Evolutionary conservation across 331 rosid species (phyloP).

Genomic region (Rhamnella rubrinervis): DNA sequence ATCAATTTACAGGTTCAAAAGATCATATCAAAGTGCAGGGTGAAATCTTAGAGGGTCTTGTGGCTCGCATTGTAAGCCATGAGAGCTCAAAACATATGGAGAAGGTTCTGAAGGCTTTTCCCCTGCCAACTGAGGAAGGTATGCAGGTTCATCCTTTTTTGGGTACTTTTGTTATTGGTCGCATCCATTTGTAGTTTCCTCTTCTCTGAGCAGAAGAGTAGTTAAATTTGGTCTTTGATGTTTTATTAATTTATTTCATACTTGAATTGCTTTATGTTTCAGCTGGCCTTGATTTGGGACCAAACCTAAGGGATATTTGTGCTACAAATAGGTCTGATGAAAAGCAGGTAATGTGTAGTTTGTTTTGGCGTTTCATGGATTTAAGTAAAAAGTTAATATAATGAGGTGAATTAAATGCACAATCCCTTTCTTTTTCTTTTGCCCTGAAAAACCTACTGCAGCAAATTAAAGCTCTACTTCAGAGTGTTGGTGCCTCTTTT

Average conservation of each 20-base stretch:
- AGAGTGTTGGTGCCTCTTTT: conserved; percentile 64
- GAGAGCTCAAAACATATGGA: conserved; percentile 79
- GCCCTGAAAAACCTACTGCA: conserved; percentile 40
- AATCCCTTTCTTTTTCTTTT: neutral
- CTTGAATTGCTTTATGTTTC: conserved; percentile 32
- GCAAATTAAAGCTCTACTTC: conserved; percentile 89
- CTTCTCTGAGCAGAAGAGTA: too few relatives aligned
- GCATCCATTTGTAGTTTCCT: neutral
- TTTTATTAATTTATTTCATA: conserved; percentile 11
- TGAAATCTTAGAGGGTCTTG: conserved; percentile 97
- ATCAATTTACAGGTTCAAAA: conserved; percentile 65
- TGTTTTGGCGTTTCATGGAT: neutral
- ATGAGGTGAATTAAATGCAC: neutral
- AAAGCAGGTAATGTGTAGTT: conserved; percentile 61
- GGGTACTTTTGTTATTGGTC: conserved; percentile 7
- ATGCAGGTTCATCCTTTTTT: conserved; percentile 29
- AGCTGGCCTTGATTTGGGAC: conserved; percentile 76
- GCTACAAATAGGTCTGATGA: conserved; percentile 84
- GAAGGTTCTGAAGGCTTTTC: conserved; percentile 60
- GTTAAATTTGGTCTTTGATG: neutral
- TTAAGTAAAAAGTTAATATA: neutral
- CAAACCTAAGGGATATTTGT: conserved; percentile 81
- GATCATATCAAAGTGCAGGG: conserved; percentile 89
- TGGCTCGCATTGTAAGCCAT: conserved; percentile 86
- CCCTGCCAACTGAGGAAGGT: conserved; percentile 69